Evolutionary conservation across 1,284 basidiomycete species (phyloP), one percentile per base, ranked within the genome.

Genomic region (Leccinum colubrinum): DNA sequence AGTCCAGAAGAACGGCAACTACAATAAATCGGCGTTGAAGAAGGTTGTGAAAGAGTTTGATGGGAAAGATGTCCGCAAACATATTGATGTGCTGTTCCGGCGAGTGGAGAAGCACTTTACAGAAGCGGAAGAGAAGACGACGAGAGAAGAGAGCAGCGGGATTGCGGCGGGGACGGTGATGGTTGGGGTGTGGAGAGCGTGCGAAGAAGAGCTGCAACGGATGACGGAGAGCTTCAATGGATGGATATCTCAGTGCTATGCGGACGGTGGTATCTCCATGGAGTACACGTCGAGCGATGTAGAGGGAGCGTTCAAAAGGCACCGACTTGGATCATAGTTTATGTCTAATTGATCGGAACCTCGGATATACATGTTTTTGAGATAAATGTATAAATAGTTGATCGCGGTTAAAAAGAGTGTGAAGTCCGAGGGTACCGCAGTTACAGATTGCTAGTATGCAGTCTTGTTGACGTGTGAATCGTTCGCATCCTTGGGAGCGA

Each of bases 81-180:
- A 87, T 64, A 81, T 98, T 55, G 97, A 98, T 64, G 85, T 86
- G 8, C 81, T 99, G 51, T 91, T 89, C 72, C 94, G 94, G 72
- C 86, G 97, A 7, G 94, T 99, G 27, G 94, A 95, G 74, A 99
- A 99, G 75, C 97, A 98, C 73, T 98, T 98, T 73, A 87, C 87
- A 3, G 91, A 94, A 68, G 84, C 85, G 0, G 84, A 86, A 7
- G 90, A 89, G 64, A 89, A 86, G 67, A 74, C 83, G 3, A 84
- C 81, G 5, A 81, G 80, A 2, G 88, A 86, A 64, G 83, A 87
- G 57, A 80, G 76, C 61, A 81, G 79, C 17, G 84, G 83, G 7
- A 84, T 86, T 55, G 77, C 82, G 7, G 77, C 87, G 6, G 87
- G 88, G 0, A 88, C 85, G 6, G 86, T 94, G 56, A 80, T 95